phyloP scores from a whole-genome alignment of 495 filamentous ascomycete genomes.

The Darksidea phi region DNA sequence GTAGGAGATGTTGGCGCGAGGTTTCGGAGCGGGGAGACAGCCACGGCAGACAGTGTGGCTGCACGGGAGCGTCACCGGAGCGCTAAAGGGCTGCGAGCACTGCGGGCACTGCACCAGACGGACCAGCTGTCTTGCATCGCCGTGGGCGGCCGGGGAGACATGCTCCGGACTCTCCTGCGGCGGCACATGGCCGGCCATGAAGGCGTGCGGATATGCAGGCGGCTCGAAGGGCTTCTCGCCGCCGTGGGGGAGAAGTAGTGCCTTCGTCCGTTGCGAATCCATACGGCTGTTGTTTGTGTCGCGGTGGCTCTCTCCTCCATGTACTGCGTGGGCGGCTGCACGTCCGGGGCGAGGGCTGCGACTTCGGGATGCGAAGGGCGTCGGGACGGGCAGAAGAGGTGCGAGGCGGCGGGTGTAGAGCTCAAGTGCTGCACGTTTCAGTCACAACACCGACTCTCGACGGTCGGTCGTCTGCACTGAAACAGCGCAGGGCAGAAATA shows the following conservation, averaged over 20 bases:
- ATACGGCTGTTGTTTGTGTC: slow-evolving; percentile 5
- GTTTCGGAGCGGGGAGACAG: slow-evolving; percentile 67
- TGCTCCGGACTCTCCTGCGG: slow-evolving; percentile 6
- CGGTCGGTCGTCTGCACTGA: too few relatives aligned
- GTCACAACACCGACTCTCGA: too few relatives aligned
- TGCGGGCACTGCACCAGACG: slow-evolving; percentile 70
- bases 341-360: not conserved
- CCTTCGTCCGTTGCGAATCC: slow-evolving; percentile 11
- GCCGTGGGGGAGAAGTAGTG: slow-evolving; percentile 1
- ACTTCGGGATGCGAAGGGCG: not conserved
- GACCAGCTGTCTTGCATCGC: slow-evolving; percentile 59
- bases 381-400: not conserved
- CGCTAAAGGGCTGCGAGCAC: slow-evolving; percentile 67
- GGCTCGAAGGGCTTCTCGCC: slow-evolving; percentile 27
- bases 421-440: too few relatives aligned
- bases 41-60: slow-evolving; percentile 72
- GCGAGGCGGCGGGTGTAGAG: not conserved
- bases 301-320: not conserved
- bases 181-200: slow-evolving; percentile 28
- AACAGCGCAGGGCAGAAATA: too few relatives aligned
- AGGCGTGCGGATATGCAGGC: slow-evolving; percentile 16
- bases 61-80: slow-evolving; percentile 78
- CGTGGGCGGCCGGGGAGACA: slow-evolving; percentile 46
- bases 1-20: slow-evolving; percentile 69
- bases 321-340: not conserved